Conservation (phyloP, 2,329 filamentous ascomycete genomes). For the Neopestalotiopsis sp. region DNA sequence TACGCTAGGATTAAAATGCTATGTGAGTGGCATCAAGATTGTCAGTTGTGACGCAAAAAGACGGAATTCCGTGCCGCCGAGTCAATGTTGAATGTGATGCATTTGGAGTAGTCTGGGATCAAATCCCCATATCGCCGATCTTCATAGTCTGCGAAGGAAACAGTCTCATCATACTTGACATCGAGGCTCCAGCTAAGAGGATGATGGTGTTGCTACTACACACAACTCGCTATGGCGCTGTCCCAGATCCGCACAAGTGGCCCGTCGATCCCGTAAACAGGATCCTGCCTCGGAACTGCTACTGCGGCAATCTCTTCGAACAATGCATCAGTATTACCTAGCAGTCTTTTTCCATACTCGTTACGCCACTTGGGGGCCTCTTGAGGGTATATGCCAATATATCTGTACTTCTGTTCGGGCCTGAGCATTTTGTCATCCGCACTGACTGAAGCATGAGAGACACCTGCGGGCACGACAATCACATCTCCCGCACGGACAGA, state of each 20-base stretch:
- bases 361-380: constrained; percentile 9
- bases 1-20: not conserved
- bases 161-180: not conserved
- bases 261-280: not conserved
- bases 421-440: not conserved
- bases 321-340: not conserved
- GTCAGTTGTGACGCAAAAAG: not conserved
- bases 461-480: constrained; percentile 67
- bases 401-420: not conserved
- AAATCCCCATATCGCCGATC: not conserved
- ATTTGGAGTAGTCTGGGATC: not conserved
- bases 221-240: not conserved
- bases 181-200: not conserved
- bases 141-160: not conserved
- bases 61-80: constrained; percentile 1
- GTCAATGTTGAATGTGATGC: not conserved
- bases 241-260: constrained; percentile 6
- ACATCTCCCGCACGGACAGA: constrained; percentile 52
- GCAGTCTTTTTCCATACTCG: constrained; percentile 1
- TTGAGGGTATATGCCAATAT: constrained; percentile 11
- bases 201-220: not conserved
- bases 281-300: not conserved
- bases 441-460: constrained; percentile 51
- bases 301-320: constrained; percentile 10
- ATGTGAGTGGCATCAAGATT: not conserved